phyloP scores from a whole-genome alignment of 2,329 filamentous ascomycete genomes.

The Aspergillus tanneri region DNA sequence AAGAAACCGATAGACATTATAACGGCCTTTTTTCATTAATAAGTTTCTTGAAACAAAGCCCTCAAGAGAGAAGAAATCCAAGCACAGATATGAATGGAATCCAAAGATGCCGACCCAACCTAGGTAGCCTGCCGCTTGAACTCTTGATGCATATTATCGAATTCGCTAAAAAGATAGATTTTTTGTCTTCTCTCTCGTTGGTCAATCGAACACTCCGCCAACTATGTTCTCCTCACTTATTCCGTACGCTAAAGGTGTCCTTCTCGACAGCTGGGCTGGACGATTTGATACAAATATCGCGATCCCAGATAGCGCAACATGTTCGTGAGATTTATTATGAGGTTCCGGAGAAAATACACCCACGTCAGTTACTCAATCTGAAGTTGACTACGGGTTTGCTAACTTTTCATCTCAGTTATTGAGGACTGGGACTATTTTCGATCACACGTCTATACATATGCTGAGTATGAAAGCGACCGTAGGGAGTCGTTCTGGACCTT shows the following conservation, averaged over 20 bases:
- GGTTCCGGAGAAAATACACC: slow-evolving; percentile 1
- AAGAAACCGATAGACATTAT: too few species aligned
- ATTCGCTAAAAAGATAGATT: neutral
- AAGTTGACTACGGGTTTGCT: neutral
- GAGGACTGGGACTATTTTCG: slow-evolving; percentile 5
- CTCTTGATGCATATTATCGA: neutral
- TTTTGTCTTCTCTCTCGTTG: neutral
- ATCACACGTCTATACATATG: slow-evolving; percentile 4
- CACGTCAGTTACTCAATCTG: neutral
- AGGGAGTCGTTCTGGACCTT: slow-evolving; percentile 7
- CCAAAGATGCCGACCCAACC: too few species aligned
- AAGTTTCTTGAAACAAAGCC: too few species aligned
- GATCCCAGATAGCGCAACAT: neutral
- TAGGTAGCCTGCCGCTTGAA: neutral
- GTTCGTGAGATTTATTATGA: slow-evolving; percentile 6
- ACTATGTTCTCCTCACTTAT: neutral
- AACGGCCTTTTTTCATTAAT: too few species aligned
- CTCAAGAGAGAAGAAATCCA: too few species aligned
- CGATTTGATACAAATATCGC: slow-evolving; percentile 2
- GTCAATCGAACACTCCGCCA: neutral
- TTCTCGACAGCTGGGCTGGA: neutral
- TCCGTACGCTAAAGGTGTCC: neutral
- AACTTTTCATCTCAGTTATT: neutral
- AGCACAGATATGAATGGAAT: too few species aligned
- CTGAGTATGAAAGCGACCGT: slow-evolving; percentile 4